Percentiles rank a stretch among this genome's conserved stretches.
These are phyloP conservation scores for Chrysanthemum seticuspe DNA, from an alignment of 129 eudicot species.

Conservation along the genomic window DNA sequence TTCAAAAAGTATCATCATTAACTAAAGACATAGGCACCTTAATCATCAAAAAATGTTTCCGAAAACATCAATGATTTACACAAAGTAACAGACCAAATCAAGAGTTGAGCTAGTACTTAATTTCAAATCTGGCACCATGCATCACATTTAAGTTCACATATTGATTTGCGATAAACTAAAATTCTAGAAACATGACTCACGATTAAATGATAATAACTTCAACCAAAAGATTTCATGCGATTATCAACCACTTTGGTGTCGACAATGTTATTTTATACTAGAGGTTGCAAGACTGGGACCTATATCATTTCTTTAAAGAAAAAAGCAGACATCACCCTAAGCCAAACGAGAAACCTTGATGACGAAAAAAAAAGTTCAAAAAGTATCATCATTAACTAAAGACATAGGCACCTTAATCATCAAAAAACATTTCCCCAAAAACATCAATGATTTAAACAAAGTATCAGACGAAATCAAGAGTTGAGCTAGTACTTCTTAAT, in stretches of 20 bases:
- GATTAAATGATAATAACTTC: slow-evolving; percentile 8
- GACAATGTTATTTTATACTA: background rate
- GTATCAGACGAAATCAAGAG: background rate
- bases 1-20: background rate
- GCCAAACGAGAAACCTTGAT: background rate
- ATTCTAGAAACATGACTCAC: too few relatives aligned
- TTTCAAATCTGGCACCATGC: slow-evolving; percentile 10
- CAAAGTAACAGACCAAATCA: background rate
- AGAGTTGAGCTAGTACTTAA: too few relatives aligned
- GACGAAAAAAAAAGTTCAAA: background rate
- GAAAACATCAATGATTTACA: background rate
- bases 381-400: background rate
- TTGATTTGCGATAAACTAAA: background rate
- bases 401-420: background rate
- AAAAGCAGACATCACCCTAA: background rate
- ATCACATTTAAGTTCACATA: background rate
- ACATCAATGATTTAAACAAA: background rate
- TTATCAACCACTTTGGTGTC: background rate
- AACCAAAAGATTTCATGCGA: background rate
- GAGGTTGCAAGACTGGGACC: background rate
- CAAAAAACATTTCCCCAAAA: background rate
- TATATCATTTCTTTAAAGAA: background rate
- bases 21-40: background rate
- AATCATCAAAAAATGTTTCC: background rate
- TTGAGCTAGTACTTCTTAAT: background rate